phyloP scores from a whole-genome alignment of 768 basidiomycete genomes.

The Sistotremastrum suecicum region DNA sequence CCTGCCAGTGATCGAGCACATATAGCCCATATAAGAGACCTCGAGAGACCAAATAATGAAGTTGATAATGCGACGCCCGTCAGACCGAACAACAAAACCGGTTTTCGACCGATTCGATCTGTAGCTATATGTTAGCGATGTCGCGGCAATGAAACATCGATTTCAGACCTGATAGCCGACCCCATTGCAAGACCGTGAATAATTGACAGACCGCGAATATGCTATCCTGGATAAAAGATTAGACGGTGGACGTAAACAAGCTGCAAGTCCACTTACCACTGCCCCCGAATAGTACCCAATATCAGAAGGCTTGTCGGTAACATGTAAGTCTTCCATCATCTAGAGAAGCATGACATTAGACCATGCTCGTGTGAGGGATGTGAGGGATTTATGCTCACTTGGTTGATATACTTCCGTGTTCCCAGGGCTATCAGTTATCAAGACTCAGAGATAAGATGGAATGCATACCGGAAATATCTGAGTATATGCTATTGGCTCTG shows the following conservation, averaged over 20 bases:
- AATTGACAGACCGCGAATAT: constrained; percentile 12
- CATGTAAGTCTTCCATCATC: constrained; percentile 11
- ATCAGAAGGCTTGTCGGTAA: constrained; percentile 8
- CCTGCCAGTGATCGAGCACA: constrained; percentile 7
- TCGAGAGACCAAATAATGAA: constrained; percentile 8
- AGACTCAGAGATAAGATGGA: background rate
- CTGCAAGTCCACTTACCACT: constrained; percentile 3
- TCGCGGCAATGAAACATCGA: background rate
- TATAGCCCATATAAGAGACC: constrained; percentile 3
- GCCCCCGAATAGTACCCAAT: constrained; percentile 14
- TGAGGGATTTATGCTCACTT: background rate
- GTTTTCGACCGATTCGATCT: constrained; percentile 11
- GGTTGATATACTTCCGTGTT: background rate
- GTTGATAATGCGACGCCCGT: constrained; percentile 7
- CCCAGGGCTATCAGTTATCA: background rate
- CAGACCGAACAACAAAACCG: constrained; percentile 9
- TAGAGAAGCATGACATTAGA: constrained; percentile 1
- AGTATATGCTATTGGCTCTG: constrained; percentile 6
- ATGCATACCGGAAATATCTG: constrained; percentile 12
- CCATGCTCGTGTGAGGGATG: background rate
- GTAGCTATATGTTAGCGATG: background rate
- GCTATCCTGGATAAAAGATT: constrained; percentile 8
- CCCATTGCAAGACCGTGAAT: constrained; percentile 13
- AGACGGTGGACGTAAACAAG: background rate
- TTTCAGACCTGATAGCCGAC: constrained; percentile 8